These are phyloP conservation scores for Filobasidium wieringae DNA, from an alignment of 768 basidiomycete species.

Conservation along the genomic window DNA sequence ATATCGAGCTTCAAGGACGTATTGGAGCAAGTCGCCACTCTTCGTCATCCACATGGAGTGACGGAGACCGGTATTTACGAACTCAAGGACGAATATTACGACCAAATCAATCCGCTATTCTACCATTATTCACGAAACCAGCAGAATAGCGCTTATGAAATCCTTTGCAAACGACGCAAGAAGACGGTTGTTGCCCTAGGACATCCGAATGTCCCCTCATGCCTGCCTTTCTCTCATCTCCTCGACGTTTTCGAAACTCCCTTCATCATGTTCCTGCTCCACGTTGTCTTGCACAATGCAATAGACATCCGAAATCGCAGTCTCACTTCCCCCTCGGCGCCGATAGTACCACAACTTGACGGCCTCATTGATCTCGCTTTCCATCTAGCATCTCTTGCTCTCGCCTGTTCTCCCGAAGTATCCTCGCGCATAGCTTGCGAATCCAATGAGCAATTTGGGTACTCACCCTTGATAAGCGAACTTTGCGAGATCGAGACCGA, in stretches of 20 bases:
- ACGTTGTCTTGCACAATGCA: conserved; percentile 67
- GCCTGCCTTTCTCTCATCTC: conserved; percentile 56
- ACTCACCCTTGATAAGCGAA: conserved; percentile 49
- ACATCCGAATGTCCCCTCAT: conserved; percentile 27
- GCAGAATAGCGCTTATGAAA: conserved; percentile 75
- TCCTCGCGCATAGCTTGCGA: not conserved
- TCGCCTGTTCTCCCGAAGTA: conserved; percentile 28
- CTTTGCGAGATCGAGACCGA: conserved; percentile 67
- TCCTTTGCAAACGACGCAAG: conserved; percentile 53
- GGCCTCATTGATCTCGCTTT: conserved; percentile 80
- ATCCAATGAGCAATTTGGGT: conserved; percentile 22
- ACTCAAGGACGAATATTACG: conserved; percentile 66
- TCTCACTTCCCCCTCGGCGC: conserved; percentile 16
- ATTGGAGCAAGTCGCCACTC: conserved; percentile 64
- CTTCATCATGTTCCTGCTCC: conserved; percentile 65
- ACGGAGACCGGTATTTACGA: conserved; percentile 78
- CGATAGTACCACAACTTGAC: conserved; percentile 45
- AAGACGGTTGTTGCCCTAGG: conserved; percentile 57
- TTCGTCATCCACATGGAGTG: conserved; percentile 62
- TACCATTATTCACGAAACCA: conserved; percentile 90
- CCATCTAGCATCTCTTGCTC: conserved; percentile 71
- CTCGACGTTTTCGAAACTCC: conserved; percentile 56
- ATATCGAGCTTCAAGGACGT: conserved; percentile 69
- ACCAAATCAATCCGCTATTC: conserved; percentile 89
- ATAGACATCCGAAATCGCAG: conserved; percentile 22